These are phyloP conservation scores for Tolypocladium ovalisporum DNA, from an alignment of 2,329 filamentous ascomycete genomes.

Conservation along the genomic window DNA sequence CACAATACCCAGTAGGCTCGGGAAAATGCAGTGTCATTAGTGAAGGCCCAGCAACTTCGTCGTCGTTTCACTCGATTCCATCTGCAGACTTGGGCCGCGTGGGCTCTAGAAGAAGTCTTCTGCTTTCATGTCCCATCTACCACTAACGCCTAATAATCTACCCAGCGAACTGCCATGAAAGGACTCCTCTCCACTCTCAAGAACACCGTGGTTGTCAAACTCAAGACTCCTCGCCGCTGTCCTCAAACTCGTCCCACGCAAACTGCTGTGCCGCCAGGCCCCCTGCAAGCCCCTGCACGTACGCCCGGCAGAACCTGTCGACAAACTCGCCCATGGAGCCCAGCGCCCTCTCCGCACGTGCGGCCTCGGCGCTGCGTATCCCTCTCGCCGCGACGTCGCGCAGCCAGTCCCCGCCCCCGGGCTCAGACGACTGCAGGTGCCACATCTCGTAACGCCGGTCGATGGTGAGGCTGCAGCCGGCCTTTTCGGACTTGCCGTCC, in stretches of 20 bases:
- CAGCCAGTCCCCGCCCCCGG: constrained; percentile 7
- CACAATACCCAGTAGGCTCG: neutral
- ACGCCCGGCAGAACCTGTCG: constrained; percentile 2
- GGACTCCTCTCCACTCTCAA: neutral
- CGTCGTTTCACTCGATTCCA: neutral
- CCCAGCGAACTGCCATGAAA: neutral
- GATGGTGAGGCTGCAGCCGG: constrained; percentile 5
- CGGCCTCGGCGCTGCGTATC: neutral
- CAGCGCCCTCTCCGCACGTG: neutral
- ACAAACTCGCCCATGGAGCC: constrained; percentile 1
- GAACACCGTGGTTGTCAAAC: neutral
- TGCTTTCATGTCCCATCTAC: too few species aligned
- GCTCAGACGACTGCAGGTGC: neutral
- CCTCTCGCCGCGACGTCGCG: constrained; percentile 8
- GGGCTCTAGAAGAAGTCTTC: too few species aligned
- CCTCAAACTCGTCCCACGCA: neutral
- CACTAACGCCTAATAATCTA: neutral
- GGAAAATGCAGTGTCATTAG: neutral
- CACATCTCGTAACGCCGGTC: constrained; percentile 7
- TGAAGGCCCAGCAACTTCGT: neutral
- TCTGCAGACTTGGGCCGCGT: neutral
- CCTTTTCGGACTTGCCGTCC: neutral
- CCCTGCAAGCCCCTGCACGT: neutral
- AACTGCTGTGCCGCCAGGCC: neutral
- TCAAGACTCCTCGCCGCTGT: neutral